Evolutionary conservation across 768 basidiomycete species (phyloP).

Genomic region (Termitomyces sp.): DNA sequence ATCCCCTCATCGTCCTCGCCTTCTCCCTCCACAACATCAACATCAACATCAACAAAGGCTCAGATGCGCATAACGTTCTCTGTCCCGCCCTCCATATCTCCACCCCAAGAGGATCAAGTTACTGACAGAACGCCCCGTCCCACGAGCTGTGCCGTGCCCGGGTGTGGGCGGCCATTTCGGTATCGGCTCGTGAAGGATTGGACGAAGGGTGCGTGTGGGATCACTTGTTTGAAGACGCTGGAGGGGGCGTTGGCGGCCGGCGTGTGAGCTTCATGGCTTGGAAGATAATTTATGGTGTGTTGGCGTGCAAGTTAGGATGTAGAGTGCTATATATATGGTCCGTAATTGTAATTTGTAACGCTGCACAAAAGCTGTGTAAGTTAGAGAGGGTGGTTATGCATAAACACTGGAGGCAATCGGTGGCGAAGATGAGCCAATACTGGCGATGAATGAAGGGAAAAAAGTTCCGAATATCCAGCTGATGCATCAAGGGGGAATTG

Average conservation of each 20-base stretch:
- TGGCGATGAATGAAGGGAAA: too few species aligned
- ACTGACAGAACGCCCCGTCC: conserved; percentile 3
- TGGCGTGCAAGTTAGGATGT: too few species aligned
- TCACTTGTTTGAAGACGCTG: conserved; percentile 54
- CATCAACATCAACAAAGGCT: background rate
- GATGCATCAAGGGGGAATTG: too few species aligned
- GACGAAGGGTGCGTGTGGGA: conserved; percentile 60
- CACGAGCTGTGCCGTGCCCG: conserved; percentile 46
- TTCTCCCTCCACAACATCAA: background rate
- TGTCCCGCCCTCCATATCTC: conserved; percentile 30
- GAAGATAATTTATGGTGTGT: background rate
- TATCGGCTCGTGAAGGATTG: conserved; percentile 64
- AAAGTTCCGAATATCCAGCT: too few species aligned
- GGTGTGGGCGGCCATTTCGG: conserved; percentile 51
- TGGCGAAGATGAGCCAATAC: too few species aligned
- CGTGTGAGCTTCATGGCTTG: background rate
- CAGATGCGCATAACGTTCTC: conserved; percentile 47
- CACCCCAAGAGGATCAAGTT: background rate
- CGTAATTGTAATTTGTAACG: too few species aligned
- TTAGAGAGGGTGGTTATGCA: too few species aligned
- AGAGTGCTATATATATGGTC: too few species aligned
- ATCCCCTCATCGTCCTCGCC: background rate
- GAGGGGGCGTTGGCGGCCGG: conserved; percentile 21
- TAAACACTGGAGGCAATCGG: too few species aligned
- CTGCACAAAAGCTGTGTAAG: too few species aligned